phyloP scores from a whole-genome alignment of 148 eudicot genomes.

The Rhododendron molle region DNA sequence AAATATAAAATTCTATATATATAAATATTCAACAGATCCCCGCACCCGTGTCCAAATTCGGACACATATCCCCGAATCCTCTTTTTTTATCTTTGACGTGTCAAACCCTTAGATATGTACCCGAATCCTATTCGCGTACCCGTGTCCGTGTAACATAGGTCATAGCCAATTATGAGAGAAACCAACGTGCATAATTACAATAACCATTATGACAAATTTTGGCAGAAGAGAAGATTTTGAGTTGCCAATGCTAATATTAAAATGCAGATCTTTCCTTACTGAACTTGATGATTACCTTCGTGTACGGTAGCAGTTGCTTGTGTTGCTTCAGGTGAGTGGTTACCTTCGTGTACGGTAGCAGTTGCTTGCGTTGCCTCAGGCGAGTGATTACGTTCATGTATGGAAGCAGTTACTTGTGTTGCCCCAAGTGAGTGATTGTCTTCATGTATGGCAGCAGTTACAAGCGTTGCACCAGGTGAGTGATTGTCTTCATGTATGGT shows the following conservation, averaged over 20 bases:
- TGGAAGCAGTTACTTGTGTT: neutral
- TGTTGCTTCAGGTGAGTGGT: neutral
- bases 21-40: too few species aligned
- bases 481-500: neutral
- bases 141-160: too few species aligned
- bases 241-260: neutral
- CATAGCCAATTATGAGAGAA: neutral
- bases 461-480: neutral
- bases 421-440: neutral
- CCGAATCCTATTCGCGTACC: too few species aligned
- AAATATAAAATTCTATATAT: too few species aligned
- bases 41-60: too few species aligned
- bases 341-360: neutral
- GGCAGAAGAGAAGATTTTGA: neutral
- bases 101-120: too few species aligned
- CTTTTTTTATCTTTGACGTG: too few species aligned
- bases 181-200: neutral
- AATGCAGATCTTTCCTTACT: neutral
- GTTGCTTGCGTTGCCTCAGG: too few species aligned
- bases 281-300: slow-evolving; percentile 34
- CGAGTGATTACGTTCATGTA: slow-evolving; percentile 31
- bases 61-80: too few species aligned
- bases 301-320: neutral
- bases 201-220: neutral
- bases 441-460: neutral